Evolutionary conservation across 495 filamentous ascomycete genomes (phyloP), one percentile per base, ranked within the genome.

Genomic region (Hyaloscypha finlandica): DNA sequence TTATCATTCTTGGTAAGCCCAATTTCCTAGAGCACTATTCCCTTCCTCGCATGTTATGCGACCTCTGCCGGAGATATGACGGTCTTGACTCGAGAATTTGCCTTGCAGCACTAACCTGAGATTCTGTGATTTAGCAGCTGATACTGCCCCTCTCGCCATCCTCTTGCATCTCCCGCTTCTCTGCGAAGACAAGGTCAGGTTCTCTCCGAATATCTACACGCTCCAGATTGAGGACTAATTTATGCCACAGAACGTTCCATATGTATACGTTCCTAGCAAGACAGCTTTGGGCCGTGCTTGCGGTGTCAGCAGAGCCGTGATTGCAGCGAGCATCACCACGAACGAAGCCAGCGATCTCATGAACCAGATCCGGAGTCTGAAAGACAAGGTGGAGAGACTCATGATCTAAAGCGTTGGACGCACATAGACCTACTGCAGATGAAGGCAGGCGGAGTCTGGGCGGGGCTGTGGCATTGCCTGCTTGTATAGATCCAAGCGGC

Each of bases 351-450:
- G 85, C 64, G 95, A 97, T 75, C 83, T 98, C 35, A 89, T 88
- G 79, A 82, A 83, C 69, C 92, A 95, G 85, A 97, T 98, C 77
- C 82, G 89, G 65, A 79, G 83, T 55, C 79, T 98, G 73, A 97
- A 94, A 85, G 90, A 94, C 77, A 95, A 97, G 89, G 92, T 99
- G 52, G 95, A 99, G 84, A 86, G 95, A 73, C 84, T 97, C 63
- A 92, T 94, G 87, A 96, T 99, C 81, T 99, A 92, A 88, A 29
- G n/a, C 14, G 37, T 48, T 25, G 19, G 59, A 48, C 8, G 35
- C 11, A 48, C n/a, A 61, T 29, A 61, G 5, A 16, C 32, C 8
- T 37, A 32, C n/a, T 59, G 56, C 56, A 35, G 8, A 59, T 6
- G 3, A 59, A 59, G 19, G 56, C 32, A 37, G 1, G 8, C 35